Base-by-base conservation (phyloP, 129 eudicot species). In the Pulicaria dysenterica region DNA sequence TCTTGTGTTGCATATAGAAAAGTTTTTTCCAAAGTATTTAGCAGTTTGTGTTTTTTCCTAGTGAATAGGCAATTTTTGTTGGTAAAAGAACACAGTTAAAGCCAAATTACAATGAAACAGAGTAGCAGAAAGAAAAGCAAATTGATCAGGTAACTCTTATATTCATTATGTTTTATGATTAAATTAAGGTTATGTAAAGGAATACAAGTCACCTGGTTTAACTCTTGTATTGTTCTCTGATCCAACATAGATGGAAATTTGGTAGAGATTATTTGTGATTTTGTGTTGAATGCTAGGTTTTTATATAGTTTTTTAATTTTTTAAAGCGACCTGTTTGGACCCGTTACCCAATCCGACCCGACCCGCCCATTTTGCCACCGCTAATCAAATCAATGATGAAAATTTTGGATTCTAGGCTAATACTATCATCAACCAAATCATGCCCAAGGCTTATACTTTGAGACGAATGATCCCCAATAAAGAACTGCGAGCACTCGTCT, bases 391-490 rank as follows among this genome's bases (percentile, higher is more conserved):
- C 95, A 57, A 92, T 80, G 44, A 85, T 65, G 47, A 59, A 81
- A 31, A 87, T 95, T 69, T 83, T 95, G 1, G 88, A 79, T 12
- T 80, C 81, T 79, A 83, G 71, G 67, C 92, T 84, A 34, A 92
- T 68, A 72, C 95, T 86, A 42, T 87, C 94, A 31, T 89, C 98
- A 8, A 82, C 37, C 0, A 85, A 85, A 10, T 92, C 98, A n/a
- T n/a, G n/a, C n/a, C n/a, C n/a, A n/a, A n/a, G n/a, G n/a, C n/a
- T n/a, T n/a, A n/a, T n/a, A n/a, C n/a, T n/a, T n/a, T n/a, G n/a
- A n/a, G n/a, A n/a, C n/a, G n/a, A n/a, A n/a, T n/a, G n/a, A 61
- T 89, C 96, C 14, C 86, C 91, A 70, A 87, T 81, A 9, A 96
- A 92, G 39, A 80, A 42, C 53, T 81, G 64, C 7, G 94, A 87